Base-by-base conservation (phyloP, 2,329 filamentous ascomycete species). In the Seiridium unicorne region DNA sequence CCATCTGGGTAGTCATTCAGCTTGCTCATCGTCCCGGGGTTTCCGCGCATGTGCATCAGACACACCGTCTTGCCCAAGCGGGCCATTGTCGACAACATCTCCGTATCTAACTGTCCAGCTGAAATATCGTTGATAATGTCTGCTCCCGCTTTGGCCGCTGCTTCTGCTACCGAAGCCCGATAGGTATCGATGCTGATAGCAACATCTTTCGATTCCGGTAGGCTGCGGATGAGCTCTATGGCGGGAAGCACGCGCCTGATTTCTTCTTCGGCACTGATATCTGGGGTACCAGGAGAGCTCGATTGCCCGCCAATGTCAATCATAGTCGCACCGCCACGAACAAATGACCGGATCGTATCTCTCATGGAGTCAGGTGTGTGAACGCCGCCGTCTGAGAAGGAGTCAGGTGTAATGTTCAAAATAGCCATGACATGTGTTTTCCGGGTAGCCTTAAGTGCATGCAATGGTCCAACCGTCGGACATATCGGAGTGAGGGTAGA, bases 71-170 rank as follows among this genome's bases (percentile, higher is more conserved):
- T 92, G 42, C 91, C 89, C 0, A 95, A 83, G 4, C 83, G 80
- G 0, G 91, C 94, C 63, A 94, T 89, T 0, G 91, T 93, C 11
- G 87, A 69, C 0, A 99, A 84, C 93, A 99, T 98, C 0, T 84
- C 82, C 0, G 85, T 77, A 72, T 98, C 95, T 55, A 97, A 80
- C 3, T 81, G 72, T 3, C 95, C 95, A 1, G 89, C 92, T 0
- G 92, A 96, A 42, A 99, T 88, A 74, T 99, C 95, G 76, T 99
- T 99, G 77, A 99, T 87, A 63, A 99, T 90, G 72, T 97, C 89
- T 5, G 93, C 94, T 55, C 95, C 95, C 4, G 89, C 91, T 34
- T 80, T 77, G 60, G 95, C 82, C 18, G 92, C 91, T 26, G 86
- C 86, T 67, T 88, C 84, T 2, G 94, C 95, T 1, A 99, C 94